Evolutionary conservation across 116 monocot genomes (phyloP).

Genomic region (Cymodocea nodosa): DNA sequence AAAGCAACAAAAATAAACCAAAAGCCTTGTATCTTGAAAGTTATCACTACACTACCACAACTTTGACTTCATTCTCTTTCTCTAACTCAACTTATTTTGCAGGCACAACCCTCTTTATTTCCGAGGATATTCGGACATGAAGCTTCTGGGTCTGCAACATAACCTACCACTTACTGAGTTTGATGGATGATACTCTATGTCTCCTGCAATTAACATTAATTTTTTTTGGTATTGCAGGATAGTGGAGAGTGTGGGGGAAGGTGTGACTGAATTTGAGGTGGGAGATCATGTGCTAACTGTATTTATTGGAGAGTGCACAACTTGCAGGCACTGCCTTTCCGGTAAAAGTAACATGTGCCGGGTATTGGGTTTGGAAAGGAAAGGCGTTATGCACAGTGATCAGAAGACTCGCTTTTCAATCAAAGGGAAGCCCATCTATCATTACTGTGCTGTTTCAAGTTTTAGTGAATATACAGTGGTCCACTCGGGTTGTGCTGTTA

Average conservation of each 20-base stretch:
- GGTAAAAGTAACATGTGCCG: constrained; percentile 84
- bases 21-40: background rate
- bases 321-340: constrained; percentile 68
- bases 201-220: background rate
- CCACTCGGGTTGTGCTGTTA: constrained; percentile 86
- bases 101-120: constrained; percentile 61
- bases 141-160: constrained; percentile 62
- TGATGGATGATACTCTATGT: background rate
- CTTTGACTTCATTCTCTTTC: background rate
- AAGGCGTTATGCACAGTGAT: constrained; percentile 83
- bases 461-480: constrained; percentile 91
- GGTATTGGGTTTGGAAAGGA: constrained; percentile 52
- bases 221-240: constrained; percentile 27
- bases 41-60: background rate
- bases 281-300: constrained; percentile 82
- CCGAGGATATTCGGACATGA: constrained; percentile 90
- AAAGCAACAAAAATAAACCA: too few species aligned
- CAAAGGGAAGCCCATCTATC: constrained; percentile 64
- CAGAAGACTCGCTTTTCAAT: constrained; percentile 71
- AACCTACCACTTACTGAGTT: background rate
- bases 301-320: constrained; percentile 75
- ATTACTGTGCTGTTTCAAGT: constrained; percentile 96
- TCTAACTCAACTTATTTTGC: constrained; percentile 4
- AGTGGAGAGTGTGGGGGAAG: constrained; percentile 81
- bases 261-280: constrained; percentile 62